Conservation (phyloP, 2,329 filamentous ascomycete species). For the Byssoonygena ceratinophila region DNA sequence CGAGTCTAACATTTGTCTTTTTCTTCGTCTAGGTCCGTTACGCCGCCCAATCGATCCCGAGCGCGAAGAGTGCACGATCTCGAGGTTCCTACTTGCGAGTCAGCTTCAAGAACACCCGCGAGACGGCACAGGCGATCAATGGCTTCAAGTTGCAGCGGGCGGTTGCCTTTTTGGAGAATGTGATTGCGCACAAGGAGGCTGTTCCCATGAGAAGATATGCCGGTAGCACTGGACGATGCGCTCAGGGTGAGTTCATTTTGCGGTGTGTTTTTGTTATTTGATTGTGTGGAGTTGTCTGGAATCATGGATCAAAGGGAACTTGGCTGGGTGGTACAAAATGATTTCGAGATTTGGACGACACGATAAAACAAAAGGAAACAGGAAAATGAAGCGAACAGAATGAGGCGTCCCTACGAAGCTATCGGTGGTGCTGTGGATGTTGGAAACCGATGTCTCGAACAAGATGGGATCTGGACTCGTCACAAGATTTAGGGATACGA, state of each 20-base stretch:
- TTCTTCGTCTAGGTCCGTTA: conserved; percentile 64
- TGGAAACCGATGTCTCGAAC: not conserved
- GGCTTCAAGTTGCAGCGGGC: conserved; percentile 97
- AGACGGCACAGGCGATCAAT: conserved; percentile 98
- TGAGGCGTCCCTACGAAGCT: too few species aligned
- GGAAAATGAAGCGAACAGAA: not conserved
- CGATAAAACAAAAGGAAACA: too few species aligned
- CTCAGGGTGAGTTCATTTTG: conserved; percentile 67
- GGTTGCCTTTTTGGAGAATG: conserved; percentile 95
- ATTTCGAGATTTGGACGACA: too few species aligned
- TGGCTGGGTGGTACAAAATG: too few species aligned
- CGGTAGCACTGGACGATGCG: conserved; percentile 86
- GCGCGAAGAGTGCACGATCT: conserved; percentile 90
- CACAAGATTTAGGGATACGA: not conserved
- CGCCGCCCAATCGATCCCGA: conserved; percentile 78
- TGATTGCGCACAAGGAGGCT: conserved; percentile 91
- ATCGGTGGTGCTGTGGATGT: not conserved
- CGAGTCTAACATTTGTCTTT: not conserved
- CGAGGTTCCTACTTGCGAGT: conserved; percentile 98
- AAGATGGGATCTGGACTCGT: too few species aligned
- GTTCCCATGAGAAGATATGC: conserved; percentile 97
- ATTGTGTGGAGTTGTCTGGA: not conserved
- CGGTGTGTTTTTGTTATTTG: not conserved
- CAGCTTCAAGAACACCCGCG: conserved; percentile 99
- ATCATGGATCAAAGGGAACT: not conserved